Conservation (phyloP, 2,329 filamentous ascomycete species). For the Colletotrichum destructivum region DNA sequence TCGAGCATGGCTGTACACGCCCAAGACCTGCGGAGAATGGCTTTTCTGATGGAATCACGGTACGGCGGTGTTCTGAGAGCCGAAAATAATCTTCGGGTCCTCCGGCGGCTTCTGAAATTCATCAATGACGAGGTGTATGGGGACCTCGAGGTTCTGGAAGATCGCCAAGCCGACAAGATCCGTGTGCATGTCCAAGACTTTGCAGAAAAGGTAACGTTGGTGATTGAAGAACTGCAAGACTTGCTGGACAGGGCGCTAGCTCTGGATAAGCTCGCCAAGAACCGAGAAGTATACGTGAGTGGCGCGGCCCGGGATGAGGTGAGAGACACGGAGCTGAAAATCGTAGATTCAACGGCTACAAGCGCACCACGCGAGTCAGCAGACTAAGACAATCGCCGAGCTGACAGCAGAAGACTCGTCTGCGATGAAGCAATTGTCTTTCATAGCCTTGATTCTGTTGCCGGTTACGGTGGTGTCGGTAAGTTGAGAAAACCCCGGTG, state of each 20-base stretch:
- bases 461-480: conserved; percentile 38
- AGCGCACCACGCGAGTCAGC: conserved; percentile 33
- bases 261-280: conserved; percentile 29
- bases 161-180: conserved; percentile 3
- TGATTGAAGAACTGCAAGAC: conserved; percentile 28
- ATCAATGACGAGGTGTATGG: conserved; percentile 6
- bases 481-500: conserved; percentile 4
- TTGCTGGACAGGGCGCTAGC: conserved; percentile 25
- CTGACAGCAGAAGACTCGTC: conserved; percentile 33
- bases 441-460: conserved; percentile 30
- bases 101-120: conserved; percentile 24
- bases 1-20: conserved; percentile 8
- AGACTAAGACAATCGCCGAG: conserved; percentile 33
- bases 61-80: conserved; percentile 18
- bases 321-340: background rate
- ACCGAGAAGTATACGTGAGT: conserved; percentile 37
- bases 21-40: conserved; percentile 28
- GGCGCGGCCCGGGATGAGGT: background rate
- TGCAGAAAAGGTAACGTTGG: background rate
- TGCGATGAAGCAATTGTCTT: conserved; percentile 37
- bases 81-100: conserved; percentile 29
- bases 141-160: background rate
- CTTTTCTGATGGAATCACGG: conserved; percentile 30
- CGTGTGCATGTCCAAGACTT: conserved; percentile 21
- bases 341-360: conserved; percentile 35